Evolutionary conservation across 345 rosid species (phyloP), one percentile per base, ranked within the genome.

Genomic region (Carallia pectinifolia): DNA sequence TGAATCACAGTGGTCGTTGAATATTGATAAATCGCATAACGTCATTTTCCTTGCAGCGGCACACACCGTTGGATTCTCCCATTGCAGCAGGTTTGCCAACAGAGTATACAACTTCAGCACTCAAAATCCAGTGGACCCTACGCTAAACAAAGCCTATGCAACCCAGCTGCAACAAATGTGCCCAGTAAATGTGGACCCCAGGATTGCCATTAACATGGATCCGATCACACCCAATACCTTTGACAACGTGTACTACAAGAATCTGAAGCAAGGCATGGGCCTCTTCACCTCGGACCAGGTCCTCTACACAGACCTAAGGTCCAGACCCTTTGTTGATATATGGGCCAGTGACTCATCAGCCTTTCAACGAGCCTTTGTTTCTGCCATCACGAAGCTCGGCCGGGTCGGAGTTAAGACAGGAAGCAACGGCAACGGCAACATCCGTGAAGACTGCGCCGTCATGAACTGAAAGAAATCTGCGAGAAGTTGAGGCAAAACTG

Each of bases 31-130:
- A 23, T n/a, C 59, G 7, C 60, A 7, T 5, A 37, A 44, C 69
- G 15, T 29, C 19, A 0, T 60, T 17, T 2, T 29, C 56, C 58
- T 56, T 69, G 73, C 87, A 91, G 97, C 86, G 38, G 97, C 91
- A n/a, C 97, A 91, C 85, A 87, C 88, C 60, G 67, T 91, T 8
- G 97, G 97, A 74, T 89, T 91, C 82, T 82, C 92, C 13, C 97
- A 91, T 62, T 91, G 97, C 65, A 29, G 63, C 81, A 85, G 75
- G 74, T 76, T 91, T 27, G 30, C 77, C 6, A 79, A 84, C 78
- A 76, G 95, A 61, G 85, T 91, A 66, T 86, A 85, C 90, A 81
- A 30, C 71, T 91, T 87, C 80, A 87, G 69, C 82, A 59, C 66
- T 31, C 67, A 71, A 62, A 81, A 54, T 39, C 15, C 80, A 2